Evolutionary conservation across 192 early-diverging fungal species (phyloP).

Genomic region (Neocallimastix lanati): DNA sequence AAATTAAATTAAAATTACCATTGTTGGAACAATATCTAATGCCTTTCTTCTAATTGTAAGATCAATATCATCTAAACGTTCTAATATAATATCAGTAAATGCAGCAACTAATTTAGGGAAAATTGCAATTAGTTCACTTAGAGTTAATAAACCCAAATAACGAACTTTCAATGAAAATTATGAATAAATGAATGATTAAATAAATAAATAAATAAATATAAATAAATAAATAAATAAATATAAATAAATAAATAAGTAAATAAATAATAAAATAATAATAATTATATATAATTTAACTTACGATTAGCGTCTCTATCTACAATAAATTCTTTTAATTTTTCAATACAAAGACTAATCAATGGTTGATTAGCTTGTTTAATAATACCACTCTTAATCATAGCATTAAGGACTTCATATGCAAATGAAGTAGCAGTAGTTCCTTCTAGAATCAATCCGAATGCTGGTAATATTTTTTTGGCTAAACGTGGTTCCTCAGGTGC

Average conservation of each 20-base stretch:
- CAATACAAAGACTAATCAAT: slow-evolving; percentile 5
- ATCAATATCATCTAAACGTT: slow-evolving; percentile 82
- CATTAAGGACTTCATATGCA: slow-evolving; percentile 93
- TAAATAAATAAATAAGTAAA: too few relatives aligned
- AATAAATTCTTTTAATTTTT: neutral
- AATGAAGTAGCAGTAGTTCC: slow-evolving; percentile 87
- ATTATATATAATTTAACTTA: too few relatives aligned
- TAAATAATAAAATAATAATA: too few relatives aligned
- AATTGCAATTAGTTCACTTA: slow-evolving; percentile 64
- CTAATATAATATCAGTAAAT: slow-evolving; percentile 64
- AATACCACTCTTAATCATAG: slow-evolving; percentile 76
- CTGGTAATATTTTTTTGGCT: slow-evolving; percentile 67
- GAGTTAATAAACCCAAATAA: slow-evolving; percentile 75
- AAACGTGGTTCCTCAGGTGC: slow-evolving; percentile 85
- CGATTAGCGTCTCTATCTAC: neutral
- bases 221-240: too few relatives aligned
- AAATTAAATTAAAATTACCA: too few relatives aligned
- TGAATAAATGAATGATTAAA: neutral
- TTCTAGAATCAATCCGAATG: slow-evolving; percentile 67
- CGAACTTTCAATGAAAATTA: slow-evolving; percentile 33
- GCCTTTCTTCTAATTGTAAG: slow-evolving; percentile 77
- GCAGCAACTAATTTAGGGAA: slow-evolving; percentile 66
- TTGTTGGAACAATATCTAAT: slow-evolving; percentile 62
- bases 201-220: neutral
- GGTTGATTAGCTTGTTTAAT: slow-evolving; percentile 31